Percentiles rank a stretch among this genome's conserved stretches.
These are phyloP conservation scores for Leucoagaricus sp. DNA, from an alignment of 1,284 basidiomycete species.

Conservation along the genomic window DNA sequence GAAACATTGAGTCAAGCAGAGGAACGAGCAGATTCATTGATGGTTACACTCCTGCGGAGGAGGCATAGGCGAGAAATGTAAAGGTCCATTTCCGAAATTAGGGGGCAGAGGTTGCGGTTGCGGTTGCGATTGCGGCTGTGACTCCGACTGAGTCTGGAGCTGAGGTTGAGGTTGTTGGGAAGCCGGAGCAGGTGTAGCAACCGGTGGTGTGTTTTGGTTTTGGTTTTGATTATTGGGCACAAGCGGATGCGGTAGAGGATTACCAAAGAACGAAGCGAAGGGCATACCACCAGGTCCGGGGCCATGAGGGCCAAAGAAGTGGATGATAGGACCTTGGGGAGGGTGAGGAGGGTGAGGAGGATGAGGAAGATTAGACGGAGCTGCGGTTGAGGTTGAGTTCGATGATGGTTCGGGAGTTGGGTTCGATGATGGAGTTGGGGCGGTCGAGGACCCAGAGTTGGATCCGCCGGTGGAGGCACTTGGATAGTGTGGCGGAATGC, in stretches of 20 bases:
- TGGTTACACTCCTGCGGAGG: slow-evolving; percentile 8
- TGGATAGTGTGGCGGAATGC: background rate
- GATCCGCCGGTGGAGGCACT: background rate
- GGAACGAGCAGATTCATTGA: background rate
- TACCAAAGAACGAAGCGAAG: background rate
- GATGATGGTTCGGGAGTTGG: too few species aligned
- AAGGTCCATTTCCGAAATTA: background rate
- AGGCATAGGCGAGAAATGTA: background rate
- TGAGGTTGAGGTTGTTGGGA: background rate
- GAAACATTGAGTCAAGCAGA: background rate
- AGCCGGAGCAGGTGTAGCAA: background rate
- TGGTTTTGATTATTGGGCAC: background rate
- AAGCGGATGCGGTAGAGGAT: background rate
- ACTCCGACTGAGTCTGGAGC: background rate
- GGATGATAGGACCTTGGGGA: background rate
- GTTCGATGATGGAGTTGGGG: too few species aligned
- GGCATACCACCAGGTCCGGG: background rate
- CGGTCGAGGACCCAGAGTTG: background rate
- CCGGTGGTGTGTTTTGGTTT: too few species aligned
- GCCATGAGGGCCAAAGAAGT: background rate
- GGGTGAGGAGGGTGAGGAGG: background rate
- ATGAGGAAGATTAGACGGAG: background rate
- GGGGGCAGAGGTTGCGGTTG: background rate
- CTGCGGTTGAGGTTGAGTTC: background rate
- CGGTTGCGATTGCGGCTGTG: background rate